Percentiles rank a stretch among this genome's conserved stretches.
Conservation (phyloP, 768 basidiomycete genomes). For the Russula brevipes region DNA sequence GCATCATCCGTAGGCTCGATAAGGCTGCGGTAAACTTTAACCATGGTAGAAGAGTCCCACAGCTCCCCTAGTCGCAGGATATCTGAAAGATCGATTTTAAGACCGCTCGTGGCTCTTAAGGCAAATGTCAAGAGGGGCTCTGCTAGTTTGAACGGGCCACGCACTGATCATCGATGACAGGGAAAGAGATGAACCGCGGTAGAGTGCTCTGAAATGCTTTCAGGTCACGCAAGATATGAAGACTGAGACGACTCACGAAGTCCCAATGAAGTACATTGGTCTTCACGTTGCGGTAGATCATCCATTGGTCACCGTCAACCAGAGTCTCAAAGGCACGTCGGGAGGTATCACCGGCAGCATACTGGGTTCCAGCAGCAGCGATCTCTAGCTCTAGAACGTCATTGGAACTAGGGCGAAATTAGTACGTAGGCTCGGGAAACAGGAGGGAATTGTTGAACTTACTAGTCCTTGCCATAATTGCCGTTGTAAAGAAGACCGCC, state of each 20-base stretch:
- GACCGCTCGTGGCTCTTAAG: slow-evolving; percentile 28
- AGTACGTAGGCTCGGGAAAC: background rate
- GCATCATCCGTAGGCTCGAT: slow-evolving; percentile 25
- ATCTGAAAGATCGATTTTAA: slow-evolving; percentile 33
- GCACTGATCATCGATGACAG: slow-evolving; percentile 45
- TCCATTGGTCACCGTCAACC: slow-evolving; percentile 60
- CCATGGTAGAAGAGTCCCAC: slow-evolving; percentile 26
- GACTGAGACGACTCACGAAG: slow-evolving; percentile 42
- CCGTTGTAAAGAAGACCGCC: slow-evolving; percentile 58
- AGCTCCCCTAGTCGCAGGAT: slow-evolving; percentile 29
- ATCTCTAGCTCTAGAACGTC: slow-evolving; percentile 59
- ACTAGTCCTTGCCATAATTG: slow-evolving; percentile 58
- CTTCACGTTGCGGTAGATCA: slow-evolving; percentile 56
- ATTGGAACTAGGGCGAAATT: slow-evolving; percentile 43
- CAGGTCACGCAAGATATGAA: background rate
- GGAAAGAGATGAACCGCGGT: slow-evolving; percentile 64
- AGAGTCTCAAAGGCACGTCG: slow-evolving; percentile 49
- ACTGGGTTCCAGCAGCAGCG: slow-evolving; percentile 54
- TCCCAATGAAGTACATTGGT: slow-evolving; percentile 66
- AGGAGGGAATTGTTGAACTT: slow-evolving; percentile 16
- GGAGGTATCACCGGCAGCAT: slow-evolving; percentile 38
- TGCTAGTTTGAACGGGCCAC: slow-evolving; percentile 20
- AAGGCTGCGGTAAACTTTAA: slow-evolving; percentile 22
- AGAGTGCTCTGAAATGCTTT: slow-evolving; percentile 45
- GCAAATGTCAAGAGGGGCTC: background rate